Percentiles rank a stretch among this genome's conserved stretches.
phyloP scores from a whole-genome alignment of 2,329 filamentous ascomycete species.

The Talaromyces funiculosus region DNA sequence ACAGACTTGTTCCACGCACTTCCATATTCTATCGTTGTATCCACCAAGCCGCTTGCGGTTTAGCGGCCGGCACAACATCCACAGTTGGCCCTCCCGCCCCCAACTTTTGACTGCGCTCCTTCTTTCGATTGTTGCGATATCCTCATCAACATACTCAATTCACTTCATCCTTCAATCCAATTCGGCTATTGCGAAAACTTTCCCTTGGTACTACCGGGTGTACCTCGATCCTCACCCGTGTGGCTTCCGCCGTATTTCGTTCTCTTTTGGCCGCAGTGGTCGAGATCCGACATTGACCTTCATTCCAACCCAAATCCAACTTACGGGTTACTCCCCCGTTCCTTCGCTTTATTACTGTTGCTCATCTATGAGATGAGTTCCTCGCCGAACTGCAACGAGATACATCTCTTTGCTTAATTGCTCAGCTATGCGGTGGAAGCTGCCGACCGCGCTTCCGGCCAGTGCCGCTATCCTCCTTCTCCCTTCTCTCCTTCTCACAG shows the following conservation, averaged over 20 bases:
- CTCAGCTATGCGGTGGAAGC: conserved; percentile 59
- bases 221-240: neutral
- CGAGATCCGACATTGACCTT: neutral
- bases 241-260: neutral
- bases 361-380: conserved; percentile 13
- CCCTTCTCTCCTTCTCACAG: conserved; percentile 50
- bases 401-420: conserved; percentile 14
- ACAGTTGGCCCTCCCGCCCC: neutral
- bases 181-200: neutral
- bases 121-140: no score
- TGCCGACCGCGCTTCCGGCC: conserved; percentile 50
- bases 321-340: neutral
- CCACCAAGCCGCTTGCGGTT: neutral
- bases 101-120: neutral
- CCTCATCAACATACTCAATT: no score
- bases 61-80: neutral
- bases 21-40: neutral
- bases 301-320: neutral
- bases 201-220: neutral
- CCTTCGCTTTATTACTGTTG: neutral
- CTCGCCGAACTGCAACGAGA: conserved; percentile 13
- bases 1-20: neutral
- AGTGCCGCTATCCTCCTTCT: conserved; percentile 56
- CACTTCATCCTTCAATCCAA: neutral
- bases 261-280: neutral